Evolutionary conservation across 805 yeast genomes (phyloP), one percentile per base, ranked within the genome.

Genomic region (Candida odintsovae): DNA sequence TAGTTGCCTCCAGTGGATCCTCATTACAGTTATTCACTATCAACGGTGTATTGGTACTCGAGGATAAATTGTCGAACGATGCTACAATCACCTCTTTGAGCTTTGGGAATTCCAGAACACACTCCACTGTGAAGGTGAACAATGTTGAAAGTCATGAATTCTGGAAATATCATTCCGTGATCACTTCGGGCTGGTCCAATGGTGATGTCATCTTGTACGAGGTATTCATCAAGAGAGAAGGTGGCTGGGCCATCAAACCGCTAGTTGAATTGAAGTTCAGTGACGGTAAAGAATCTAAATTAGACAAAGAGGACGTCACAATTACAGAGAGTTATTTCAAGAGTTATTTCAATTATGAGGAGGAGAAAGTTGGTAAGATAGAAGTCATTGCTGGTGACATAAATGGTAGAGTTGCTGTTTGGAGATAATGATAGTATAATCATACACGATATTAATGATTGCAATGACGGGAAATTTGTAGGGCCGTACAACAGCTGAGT

Each of bases 301-400:
- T 46, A n/a, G 46, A 43, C n/a, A 45, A 44, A 15, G 50, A 54
- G 12, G 50, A 41, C 2, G 59, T 71, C 11, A 61, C 65, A 0
- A 57, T 66, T 8, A 60, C 69, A 6, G 70, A 62, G 40, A 57
- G 70, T 45, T 64, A 63, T 36, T 46, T 71, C 42, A 60, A 57
- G 23, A 55, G 63, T 37, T 63, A 52, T 29, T 45, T 59, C 16
- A 61, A 65, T 47, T 68, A 61, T 10, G 66, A 61, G 20, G 75
- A 75, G 44, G 57, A 53, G 60, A 48, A 56, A 52, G 40, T 58
- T 67, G 62, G 80, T 63, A 47, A 61, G 48, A 59, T 68, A 10
- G 73, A 70, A 45, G 52, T 82, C 23, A 65, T 78, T 9, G 68
- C 78, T 25, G 87, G 86, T 3, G 85, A 81, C 54, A 53, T 66